A percentile compares a stretch with the other conserved stretches of the same genome.
These are phyloP conservation scores for Cladosporium oxysporum DNA, from an alignment of 2,329 filamentous ascomycete species.

Conservation along the genomic window DNA sequence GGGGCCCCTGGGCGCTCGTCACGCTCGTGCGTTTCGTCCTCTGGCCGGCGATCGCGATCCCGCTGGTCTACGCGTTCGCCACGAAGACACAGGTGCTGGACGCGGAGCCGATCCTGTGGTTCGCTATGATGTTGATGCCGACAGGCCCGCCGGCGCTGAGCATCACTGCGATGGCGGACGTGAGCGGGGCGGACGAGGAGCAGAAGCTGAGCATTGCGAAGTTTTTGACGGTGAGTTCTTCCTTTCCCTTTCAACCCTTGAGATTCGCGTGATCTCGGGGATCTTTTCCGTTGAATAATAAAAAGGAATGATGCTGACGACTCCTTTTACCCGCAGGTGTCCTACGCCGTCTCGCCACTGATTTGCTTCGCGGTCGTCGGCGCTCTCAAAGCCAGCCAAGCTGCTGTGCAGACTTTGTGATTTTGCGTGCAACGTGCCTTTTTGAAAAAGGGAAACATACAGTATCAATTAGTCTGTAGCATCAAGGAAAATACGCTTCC, in stretches of 20 bases:
- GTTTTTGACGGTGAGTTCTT: constrained; percentile 47
- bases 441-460: no score
- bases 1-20: constrained; percentile 53
- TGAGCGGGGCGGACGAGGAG: constrained; percentile 47
- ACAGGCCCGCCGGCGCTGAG: constrained; percentile 58
- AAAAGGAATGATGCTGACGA: not conserved
- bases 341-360: constrained; percentile 46
- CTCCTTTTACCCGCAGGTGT: constrained; percentile 34
- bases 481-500: no score
- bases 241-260: not conserved
- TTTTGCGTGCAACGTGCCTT: no score
- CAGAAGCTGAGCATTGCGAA: constrained; percentile 58
- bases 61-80: constrained; percentile 57
- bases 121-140: constrained; percentile 63
- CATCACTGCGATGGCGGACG: constrained; percentile 53
- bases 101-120: constrained; percentile 66
- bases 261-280: no score
- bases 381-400: constrained; percentile 43
- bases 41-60: constrained; percentile 57
- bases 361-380: constrained; percentile 49
- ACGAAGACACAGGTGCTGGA: constrained; percentile 54
- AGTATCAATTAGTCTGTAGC: no score
- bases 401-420: constrained; percentile 27
- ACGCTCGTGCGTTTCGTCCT: constrained; percentile 60
- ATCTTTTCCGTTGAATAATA: no score